These are phyloP conservation scores for Rehmannia glutinosa DNA, from an alignment of 257 asterid genomes.

Conservation along the genomic window DNA sequence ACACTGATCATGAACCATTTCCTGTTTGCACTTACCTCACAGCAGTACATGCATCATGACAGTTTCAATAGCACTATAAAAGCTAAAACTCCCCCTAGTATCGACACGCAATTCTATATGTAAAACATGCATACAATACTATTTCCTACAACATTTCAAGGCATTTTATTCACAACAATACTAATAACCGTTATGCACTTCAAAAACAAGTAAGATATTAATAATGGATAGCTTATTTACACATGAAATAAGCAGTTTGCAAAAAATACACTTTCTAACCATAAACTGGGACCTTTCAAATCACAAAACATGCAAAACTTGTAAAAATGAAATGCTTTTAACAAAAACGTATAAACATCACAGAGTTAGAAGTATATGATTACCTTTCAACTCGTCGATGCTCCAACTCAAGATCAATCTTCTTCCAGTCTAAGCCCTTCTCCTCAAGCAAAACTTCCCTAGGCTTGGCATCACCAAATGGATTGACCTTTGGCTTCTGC, in stretches of 20 bases:
- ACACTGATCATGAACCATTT: not conserved
- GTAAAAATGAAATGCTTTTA: not conserved
- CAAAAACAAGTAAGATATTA: not conserved
- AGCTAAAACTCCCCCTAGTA: not conserved
- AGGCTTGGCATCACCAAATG: slow-evolving; percentile 96
- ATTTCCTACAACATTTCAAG: not conserved
- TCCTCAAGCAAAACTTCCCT: slow-evolving; percentile 92
- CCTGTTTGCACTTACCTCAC: not conserved
- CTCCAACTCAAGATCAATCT: slow-evolving; percentile 87
- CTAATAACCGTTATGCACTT: not conserved
- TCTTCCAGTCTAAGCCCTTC: slow-evolving; percentile 96
- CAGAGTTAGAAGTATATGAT: not conserved
- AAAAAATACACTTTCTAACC: not conserved
- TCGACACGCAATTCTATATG: not conserved
- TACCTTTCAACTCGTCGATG: slow-evolving; percentile 78
- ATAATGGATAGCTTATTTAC: not conserved
- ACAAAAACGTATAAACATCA: not conserved
- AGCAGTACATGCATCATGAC: not conserved
- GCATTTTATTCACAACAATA: not conserved
- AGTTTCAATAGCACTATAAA: not conserved
- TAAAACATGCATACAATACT: not conserved
- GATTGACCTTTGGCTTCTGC: slow-evolving; percentile 82
- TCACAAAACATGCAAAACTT: not conserved
- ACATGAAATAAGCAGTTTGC: not conserved
- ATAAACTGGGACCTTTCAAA: not conserved